phyloP scores from a whole-genome alignment of 352 stramenopile species.

The Phytophthora cactorum region DNA sequence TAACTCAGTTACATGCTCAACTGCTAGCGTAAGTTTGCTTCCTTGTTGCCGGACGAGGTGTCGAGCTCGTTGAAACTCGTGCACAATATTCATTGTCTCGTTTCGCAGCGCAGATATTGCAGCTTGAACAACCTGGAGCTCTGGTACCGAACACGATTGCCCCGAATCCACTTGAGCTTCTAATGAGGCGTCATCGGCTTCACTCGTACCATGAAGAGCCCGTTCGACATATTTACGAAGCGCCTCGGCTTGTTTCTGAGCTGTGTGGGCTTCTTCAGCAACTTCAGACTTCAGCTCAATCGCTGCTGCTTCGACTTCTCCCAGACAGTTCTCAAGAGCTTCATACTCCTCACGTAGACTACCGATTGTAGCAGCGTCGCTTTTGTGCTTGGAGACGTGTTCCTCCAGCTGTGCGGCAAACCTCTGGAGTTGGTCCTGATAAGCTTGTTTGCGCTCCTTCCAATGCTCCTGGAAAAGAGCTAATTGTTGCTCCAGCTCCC shows the following conservation, averaged over 20 bases:
- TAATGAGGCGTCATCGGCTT: slow-evolving; percentile 9
- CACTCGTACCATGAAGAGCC: slow-evolving; percentile 25
- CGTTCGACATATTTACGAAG: slow-evolving; percentile 57
- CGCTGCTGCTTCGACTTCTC: slow-evolving; percentile 20
- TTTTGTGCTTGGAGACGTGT: slow-evolving; percentile 39
- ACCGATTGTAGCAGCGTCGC: slow-evolving; percentile 45
- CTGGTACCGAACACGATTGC: slow-evolving; percentile 18
- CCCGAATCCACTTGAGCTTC: slow-evolving; percentile 4
- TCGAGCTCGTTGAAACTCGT: slow-evolving; percentile 51
- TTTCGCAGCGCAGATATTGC: slow-evolving; percentile 52
- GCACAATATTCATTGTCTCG: slow-evolving; percentile 54
- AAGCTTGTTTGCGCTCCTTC: slow-evolving; percentile 50
- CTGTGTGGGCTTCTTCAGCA: slow-evolving; percentile 30
- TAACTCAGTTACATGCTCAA: slow-evolving; percentile 42
- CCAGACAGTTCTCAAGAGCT: slow-evolving; percentile 34
- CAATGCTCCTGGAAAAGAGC: slow-evolving; percentile 49
- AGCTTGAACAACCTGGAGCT: slow-evolving; percentile 61
- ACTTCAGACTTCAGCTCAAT: slow-evolving; percentile 36
- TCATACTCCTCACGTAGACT: slow-evolving; percentile 47
- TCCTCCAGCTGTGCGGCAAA: slow-evolving; percentile 43
- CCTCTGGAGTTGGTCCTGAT: slow-evolving; percentile 51
- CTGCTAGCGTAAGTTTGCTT: slow-evolving; percentile 39
- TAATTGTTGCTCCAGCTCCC: slow-evolving; percentile 43
- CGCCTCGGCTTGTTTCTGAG: slow-evolving; percentile 52
- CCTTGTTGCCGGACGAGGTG: slow-evolving; percentile 44